Evolutionary conservation across 371 early-diverging fungal genomes (phyloP).

Genomic region (Mucor velutinosus): DNA sequence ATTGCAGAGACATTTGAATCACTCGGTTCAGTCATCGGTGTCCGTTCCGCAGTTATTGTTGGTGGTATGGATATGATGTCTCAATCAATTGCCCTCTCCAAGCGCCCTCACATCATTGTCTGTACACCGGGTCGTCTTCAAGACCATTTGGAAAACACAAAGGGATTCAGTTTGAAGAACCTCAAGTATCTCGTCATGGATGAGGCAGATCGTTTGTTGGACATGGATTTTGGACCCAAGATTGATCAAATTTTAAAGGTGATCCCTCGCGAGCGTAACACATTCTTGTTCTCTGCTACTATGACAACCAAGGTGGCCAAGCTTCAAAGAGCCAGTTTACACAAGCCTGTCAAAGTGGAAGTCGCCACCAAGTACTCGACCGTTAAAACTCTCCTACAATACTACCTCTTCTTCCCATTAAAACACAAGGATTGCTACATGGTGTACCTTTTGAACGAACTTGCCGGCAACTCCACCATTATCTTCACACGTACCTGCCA

Average conservation of each 20-base stretch:
- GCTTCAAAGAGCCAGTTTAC: conserved; percentile 91
- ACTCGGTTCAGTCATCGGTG: conserved; percentile 91
- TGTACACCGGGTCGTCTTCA: conserved; percentile 98
- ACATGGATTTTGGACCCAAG: conserved; percentile 96
- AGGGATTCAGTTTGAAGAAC: conserved; percentile 85
- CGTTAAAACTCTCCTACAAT: conserved; percentile 89
- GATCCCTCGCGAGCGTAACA: conserved; percentile 92
- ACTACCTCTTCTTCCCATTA: conserved; percentile 95
- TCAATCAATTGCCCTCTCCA: conserved; percentile 92
- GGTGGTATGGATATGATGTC: conserved; percentile 98
- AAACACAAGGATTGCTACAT: conserved; percentile 95
- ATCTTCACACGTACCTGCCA: conserved; percentile 91
- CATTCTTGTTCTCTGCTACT: conserved; percentile 96
- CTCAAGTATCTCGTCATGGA: conserved; percentile 96
- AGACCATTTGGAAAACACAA: conserved; percentile 98
- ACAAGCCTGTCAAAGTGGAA: conserved; percentile 90
- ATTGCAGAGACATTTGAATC: conserved; percentile 93
- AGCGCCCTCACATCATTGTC: conserved; percentile 94
- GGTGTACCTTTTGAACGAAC: conserved; percentile 89
- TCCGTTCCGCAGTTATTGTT: conserved; percentile 92
- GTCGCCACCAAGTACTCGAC: conserved; percentile 93
- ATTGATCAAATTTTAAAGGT: conserved; percentile 93
- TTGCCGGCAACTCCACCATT: conserved; percentile 89
- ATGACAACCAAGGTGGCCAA: conserved; percentile 96
- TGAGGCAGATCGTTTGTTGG: conserved; percentile 97